Percentiles rank a stretch among this genome's conserved stretches.
These are phyloP conservation scores for Fraxinus albicans DNA, from an alignment of 305 asterid species.

Conservation along the genomic window DNA sequence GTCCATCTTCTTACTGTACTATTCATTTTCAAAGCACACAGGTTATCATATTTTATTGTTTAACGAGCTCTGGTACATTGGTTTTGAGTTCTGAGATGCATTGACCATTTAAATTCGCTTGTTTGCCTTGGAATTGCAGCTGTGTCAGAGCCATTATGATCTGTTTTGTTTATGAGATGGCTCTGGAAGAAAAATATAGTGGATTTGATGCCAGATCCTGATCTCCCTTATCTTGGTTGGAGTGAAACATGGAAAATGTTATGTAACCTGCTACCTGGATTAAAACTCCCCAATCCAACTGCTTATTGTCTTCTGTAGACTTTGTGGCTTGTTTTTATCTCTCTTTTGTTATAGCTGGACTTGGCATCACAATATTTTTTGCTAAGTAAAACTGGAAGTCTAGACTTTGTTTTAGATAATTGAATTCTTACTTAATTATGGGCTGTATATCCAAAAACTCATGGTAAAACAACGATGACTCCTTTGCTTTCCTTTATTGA, in stretches of 20 bases:
- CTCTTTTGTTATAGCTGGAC: not conserved
- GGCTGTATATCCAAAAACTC: not conserved
- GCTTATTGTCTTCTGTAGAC: not conserved
- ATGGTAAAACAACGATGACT: not conserved
- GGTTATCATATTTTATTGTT: not conserved
- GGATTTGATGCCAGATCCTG: no score
- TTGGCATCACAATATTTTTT: not conserved
- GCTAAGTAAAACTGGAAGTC: not conserved
- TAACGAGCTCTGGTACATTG: not conserved
- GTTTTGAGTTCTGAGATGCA: not conserved
- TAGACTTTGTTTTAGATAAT: not conserved
- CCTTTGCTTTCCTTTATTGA: not conserved
- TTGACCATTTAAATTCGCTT: slow-evolving; percentile 5
- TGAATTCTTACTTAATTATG: not conserved
- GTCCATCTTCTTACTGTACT: not conserved
- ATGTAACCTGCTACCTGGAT: not conserved
- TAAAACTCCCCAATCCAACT: not conserved
- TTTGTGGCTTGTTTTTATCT: not conserved
- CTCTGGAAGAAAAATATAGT: not conserved
- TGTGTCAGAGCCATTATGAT: not conserved
- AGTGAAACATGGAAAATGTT: not conserved
- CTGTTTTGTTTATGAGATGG: not conserved
- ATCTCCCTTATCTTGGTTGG: not conserved
- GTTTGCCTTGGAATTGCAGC: not conserved
- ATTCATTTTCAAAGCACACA: not conserved